Evolutionary conservation across 345 rosid genomes (phyloP), one percentile per base, ranked within the genome.

Genomic region (Anastatica hierochuntica): DNA sequence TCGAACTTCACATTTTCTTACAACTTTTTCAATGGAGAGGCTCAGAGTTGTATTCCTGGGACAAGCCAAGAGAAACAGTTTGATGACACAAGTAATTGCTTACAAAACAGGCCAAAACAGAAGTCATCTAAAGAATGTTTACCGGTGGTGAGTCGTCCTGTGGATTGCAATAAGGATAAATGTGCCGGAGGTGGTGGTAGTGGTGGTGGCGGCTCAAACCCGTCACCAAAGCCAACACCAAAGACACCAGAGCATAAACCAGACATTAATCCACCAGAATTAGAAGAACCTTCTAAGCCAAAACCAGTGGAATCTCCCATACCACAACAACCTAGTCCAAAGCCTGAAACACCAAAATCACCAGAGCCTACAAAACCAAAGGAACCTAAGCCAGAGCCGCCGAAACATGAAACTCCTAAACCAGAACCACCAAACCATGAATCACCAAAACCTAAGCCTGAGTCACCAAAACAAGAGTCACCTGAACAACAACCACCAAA

Each of bases 21-120:
- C 56, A 82, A 85, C 56, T 79, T 61, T 55, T 81, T 85, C 71
- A 69, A 49, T 43, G 79, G 78, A 12, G 84, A 77, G 68, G 77
- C 45, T 41, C 68, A 43, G 43, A 70, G 68, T 6, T 81, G 94
- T 29, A 57, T 63, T 59, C 51, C 72, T 3, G 39, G 50, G 8
- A 54, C 34, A 13, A 66, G 65, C 61, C 76, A 47, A 21, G 76
- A 58, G 12, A 20, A 71, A 54, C 52, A 29, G 3, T 41, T 77
- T 34, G 79, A 79, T 27, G 84, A 76, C 50, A n/a, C 7, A 0
- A 27, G 24, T 19, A 82, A 84, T 33, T 84, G 94, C 31, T 49
- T 82, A 35, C 57, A 64, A 10, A 77, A 67, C 5, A 56, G 72
- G 53, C 78, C 85, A 1, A 46, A 59, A 0, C 94, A 77, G 21